Conservation (phyloP, 495 filamentous ascomycete genomes). For the Penicillium tannophilum region DNA sequence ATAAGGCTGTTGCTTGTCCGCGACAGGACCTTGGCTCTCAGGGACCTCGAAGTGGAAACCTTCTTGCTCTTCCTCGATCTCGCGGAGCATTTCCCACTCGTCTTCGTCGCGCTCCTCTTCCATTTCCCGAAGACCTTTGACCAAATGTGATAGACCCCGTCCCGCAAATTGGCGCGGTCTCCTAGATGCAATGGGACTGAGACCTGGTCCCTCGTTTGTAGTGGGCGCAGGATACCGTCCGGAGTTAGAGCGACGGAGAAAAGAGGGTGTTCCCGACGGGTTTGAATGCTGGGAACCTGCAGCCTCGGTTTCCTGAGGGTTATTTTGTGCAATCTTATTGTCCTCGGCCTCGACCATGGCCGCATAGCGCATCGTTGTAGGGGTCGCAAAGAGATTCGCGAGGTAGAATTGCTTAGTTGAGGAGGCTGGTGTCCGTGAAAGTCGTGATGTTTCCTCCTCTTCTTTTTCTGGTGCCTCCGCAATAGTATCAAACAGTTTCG, state of each 20-base stretch:
- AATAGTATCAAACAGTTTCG: slow-evolving; percentile 32
- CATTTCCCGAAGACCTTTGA: slow-evolving; percentile 74
- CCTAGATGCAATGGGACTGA: slow-evolving; percentile 52
- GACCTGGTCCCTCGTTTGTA: slow-evolving; percentile 20
- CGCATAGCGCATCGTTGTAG: slow-evolving; percentile 51
- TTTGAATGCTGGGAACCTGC: slow-evolving; percentile 19
- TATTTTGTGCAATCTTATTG: slow-evolving; percentile 25
- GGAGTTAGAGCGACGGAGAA: slow-evolving; percentile 62
- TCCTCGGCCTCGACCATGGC: slow-evolving; percentile 41
- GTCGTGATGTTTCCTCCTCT: slow-evolving; percentile 38
- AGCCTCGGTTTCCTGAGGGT: slow-evolving; percentile 19
- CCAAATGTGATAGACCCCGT: slow-evolving; percentile 74
- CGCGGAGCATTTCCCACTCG: slow-evolving; percentile 77
- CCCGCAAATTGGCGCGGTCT: slow-evolving; percentile 67
- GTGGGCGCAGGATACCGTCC: slow-evolving; percentile 28
- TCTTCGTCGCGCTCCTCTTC: slow-evolving; percentile 78
- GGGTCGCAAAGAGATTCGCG: slow-evolving; percentile 65
- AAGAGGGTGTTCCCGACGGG: slow-evolving; percentile 65
- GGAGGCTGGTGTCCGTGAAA: slow-evolving; percentile 65
- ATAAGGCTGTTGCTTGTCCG: slow-evolving; percentile 60
- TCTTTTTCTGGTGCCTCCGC: slow-evolving; percentile 24
- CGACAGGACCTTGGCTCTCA: slow-evolving; percentile 57
- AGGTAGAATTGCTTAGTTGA: slow-evolving; percentile 61
- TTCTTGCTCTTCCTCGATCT: slow-evolving; percentile 67
- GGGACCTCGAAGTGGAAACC: slow-evolving; percentile 51